phyloP scores from a whole-genome alignment of 2,329 filamentous ascomycete genomes.

The Diaporthe eres region DNA sequence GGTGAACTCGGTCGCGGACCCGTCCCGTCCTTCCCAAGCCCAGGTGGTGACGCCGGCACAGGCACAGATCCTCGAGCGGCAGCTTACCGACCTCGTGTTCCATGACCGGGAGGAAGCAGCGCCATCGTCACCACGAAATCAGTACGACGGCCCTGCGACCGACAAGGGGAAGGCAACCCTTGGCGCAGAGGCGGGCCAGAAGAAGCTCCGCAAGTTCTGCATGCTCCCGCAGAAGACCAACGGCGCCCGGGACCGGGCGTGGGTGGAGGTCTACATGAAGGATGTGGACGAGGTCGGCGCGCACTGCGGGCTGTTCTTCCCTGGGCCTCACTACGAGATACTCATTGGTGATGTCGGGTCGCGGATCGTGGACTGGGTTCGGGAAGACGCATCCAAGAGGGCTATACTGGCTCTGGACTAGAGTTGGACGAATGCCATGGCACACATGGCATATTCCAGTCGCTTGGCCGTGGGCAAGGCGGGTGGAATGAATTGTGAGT shows the following conservation, averaged over 20 bases:
- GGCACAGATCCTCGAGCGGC: constrained; percentile 37
- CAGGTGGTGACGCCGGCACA: constrained; percentile 36
- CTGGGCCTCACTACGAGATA: constrained; percentile 79
- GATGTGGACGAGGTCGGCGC: constrained; percentile 88
- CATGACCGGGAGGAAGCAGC: constrained; percentile 8
- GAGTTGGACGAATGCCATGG: neutral
- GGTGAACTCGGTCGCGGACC: neutral
- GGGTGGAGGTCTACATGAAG: constrained; percentile 86
- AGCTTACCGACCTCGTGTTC: constrained; percentile 40
- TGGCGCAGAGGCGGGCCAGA: constrained; percentile 30
- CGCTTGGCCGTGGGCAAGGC: neutral
- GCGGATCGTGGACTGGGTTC: constrained; percentile 78
- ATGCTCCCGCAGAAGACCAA: constrained; percentile 71
- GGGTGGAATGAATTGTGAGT: neutral
- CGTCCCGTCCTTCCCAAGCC: constrained; percentile 9
- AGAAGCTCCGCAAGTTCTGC: constrained; percentile 83
- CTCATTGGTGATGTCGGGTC: constrained; percentile 82
- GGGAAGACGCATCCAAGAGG: constrained; percentile 68
- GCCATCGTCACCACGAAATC: constrained; percentile 24
- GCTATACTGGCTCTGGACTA: constrained; percentile 51
- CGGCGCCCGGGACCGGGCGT: constrained; percentile 76
- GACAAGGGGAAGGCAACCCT: constrained; percentile 54
- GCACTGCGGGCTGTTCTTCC: constrained; percentile 85
- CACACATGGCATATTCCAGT: neutral
- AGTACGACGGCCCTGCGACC: neutral